phyloP scores from a whole-genome alignment of 1,284 basidiomycete species.

The Melanopsichium pennsylvanicum region DNA sequence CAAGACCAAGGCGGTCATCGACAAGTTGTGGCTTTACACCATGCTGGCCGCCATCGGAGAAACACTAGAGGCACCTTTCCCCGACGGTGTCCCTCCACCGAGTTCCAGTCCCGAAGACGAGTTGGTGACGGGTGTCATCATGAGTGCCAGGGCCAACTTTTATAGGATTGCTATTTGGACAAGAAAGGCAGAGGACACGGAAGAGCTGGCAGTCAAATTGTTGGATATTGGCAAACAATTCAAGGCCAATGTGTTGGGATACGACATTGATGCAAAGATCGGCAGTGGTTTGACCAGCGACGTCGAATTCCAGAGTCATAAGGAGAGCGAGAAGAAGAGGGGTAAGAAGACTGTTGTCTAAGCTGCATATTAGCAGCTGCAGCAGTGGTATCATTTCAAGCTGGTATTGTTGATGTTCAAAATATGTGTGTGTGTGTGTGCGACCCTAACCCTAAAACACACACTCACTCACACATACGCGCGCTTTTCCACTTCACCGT shows the following conservation, averaged over 20 bases:
- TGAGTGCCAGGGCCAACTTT: slow-evolving; percentile 91
- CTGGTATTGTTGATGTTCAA: too few species aligned
- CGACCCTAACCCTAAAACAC: too few species aligned
- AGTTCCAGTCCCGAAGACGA: slow-evolving; percentile 43
- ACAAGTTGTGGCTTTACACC: slow-evolving; percentile 98
- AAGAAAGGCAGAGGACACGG: slow-evolving; percentile 72
- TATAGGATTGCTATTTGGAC: slow-evolving; percentile 98
- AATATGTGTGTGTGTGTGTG: too few species aligned
- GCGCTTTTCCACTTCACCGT: too few species aligned
- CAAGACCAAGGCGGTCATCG: slow-evolving; percentile 83
- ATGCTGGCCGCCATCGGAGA: slow-evolving; percentile 65
- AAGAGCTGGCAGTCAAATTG: slow-evolving; percentile 71
- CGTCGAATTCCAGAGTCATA: slow-evolving; percentile 64
- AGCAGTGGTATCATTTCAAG: too few species aligned
- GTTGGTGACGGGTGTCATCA: slow-evolving; percentile 76
- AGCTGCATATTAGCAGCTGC: background rate
- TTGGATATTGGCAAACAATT: slow-evolving; percentile 82
- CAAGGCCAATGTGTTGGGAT: slow-evolving; percentile 88
- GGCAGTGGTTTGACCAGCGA: slow-evolving; percentile 72
- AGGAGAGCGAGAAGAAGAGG: slow-evolving; percentile 84
- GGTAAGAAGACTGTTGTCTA: slow-evolving; percentile 74
- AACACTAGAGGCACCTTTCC: slow-evolving; percentile 60
- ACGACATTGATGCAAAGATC: slow-evolving; percentile 76
- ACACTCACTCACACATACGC: too few species aligned
- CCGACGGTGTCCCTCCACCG: slow-evolving; percentile 43